Percentiles rank a stretch among this genome's conserved stretches.
Conservation (phyloP, 495 filamentous ascomycete genomes). For the Trichoderma virens region DNA sequence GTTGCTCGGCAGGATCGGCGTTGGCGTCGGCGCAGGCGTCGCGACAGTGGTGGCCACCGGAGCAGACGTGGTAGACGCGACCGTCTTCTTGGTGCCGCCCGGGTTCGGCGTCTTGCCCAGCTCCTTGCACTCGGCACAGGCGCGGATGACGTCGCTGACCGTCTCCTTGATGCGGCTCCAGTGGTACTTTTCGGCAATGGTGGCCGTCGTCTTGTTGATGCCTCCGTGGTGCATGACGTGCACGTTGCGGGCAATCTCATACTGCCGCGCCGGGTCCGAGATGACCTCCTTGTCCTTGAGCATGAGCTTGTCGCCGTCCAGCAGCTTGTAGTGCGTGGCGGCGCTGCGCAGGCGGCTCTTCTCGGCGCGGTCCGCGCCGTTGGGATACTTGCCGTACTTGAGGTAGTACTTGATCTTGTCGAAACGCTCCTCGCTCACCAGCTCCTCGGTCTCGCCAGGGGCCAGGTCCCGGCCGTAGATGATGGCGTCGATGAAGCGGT, state of each 20-base stretch:
- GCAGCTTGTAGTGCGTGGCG: conserved; percentile 89
- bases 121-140: conserved; percentile 87
- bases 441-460: conserved; percentile 51
- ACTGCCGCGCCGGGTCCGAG: conserved; percentile 82
- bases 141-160: conserved; percentile 86
- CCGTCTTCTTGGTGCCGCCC: conserved; percentile 7
- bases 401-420: conserved; percentile 98
- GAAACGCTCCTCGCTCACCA: conserved; percentile 91
- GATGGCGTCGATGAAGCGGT: conserved; percentile 83
- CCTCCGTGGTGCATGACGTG: conserved; percentile 79
- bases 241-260: conserved; percentile 72
- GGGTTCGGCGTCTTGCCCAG: conserved; percentile 46
- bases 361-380: conserved; percentile 87
- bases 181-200: conserved; percentile 88
- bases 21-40: conserved; percentile 16
- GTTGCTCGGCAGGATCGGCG: conserved; percentile 15
- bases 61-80: conserved; percentile 8
- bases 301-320: conserved; percentile 76
- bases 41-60: conserved; percentile 1
- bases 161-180: conserved; percentile 99
- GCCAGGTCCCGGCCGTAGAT: conserved; percentile 85
- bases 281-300: conserved; percentile 97
- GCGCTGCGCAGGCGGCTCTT: conserved; percentile 90
- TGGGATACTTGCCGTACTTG: conserved; percentile 87
- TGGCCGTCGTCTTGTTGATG: conserved; percentile 96